phyloP scores from a whole-genome alignment of 2,329 filamentous ascomycete genomes.

The Apiospora marii region DNA sequence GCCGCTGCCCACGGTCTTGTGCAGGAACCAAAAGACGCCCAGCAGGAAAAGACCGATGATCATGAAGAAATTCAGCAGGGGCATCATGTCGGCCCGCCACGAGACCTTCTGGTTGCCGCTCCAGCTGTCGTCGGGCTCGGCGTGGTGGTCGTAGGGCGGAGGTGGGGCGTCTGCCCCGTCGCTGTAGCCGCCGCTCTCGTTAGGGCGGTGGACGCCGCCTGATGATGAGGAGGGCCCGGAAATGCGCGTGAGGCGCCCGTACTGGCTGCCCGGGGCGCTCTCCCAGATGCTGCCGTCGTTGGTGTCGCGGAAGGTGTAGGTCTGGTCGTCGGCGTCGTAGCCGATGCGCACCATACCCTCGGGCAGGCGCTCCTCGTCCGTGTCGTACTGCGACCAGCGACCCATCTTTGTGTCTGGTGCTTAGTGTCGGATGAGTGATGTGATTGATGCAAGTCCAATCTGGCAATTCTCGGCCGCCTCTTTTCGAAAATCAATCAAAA shows the following conservation, averaged over 20 bases:
- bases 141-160: conserved; percentile 29
- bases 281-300: conserved; percentile 53
- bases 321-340: conserved; percentile 58
- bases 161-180: conserved; percentile 33
- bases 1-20: conserved; percentile 38
- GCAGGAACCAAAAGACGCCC: conserved; percentile 57
- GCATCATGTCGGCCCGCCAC: conserved; percentile 60
- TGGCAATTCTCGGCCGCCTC: background rate
- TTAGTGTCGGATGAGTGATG: too few relatives aligned
- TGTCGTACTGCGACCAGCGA: conserved; percentile 46
- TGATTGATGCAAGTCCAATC: background rate
- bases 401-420: conserved; percentile 33
- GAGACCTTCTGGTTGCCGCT: conserved; percentile 41
- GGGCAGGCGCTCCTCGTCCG: conserved; percentile 55
- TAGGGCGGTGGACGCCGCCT: conserved; percentile 25
- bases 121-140: conserved; percentile 20
- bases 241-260: conserved; percentile 49
- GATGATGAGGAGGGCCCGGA: conserved; percentile 29
- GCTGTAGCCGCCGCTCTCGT: conserved; percentile 27
- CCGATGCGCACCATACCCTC: conserved; percentile 57
- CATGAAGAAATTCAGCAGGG: conserved; percentile 66
- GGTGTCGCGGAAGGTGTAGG: conserved; percentile 54
- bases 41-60: conserved; percentile 60
- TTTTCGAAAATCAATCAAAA: background rate
- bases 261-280: conserved; percentile 53